Percentiles rank a stretch among this genome's conserved stretches.
phyloP scores from a whole-genome alignment of 805 yeast species.

The Vanderwaltozyma tropicalis region DNA sequence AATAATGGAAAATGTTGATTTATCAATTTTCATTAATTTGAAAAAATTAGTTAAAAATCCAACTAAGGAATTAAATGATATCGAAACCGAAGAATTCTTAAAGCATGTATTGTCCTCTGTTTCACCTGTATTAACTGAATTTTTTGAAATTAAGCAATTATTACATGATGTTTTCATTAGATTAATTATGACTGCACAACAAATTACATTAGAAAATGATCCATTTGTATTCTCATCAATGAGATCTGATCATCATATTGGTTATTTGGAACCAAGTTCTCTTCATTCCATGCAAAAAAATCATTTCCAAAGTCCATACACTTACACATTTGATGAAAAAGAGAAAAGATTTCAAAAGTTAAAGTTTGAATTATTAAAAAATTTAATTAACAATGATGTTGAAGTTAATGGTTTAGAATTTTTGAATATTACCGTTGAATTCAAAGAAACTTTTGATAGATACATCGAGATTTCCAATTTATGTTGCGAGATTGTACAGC shows the following conservation, averaged over 20 bases:
- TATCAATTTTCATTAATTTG: constrained; percentile 20
- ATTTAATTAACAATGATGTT: constrained; percentile 37
- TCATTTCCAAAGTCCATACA: too few relatives aligned
- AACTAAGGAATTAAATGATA: constrained; percentile 4
- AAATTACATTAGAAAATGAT: constrained; percentile 49
- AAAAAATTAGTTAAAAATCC: constrained; percentile 14
- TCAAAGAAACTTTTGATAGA: constrained; percentile 22
- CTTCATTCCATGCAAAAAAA: neutral
- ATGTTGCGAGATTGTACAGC: constrained; percentile 35
- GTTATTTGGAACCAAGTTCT: constrained; percentile 14
- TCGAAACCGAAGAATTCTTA: constrained; percentile 19
- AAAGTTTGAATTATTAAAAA: constrained; percentile 35
- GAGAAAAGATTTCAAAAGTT: neutral
- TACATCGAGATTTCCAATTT: constrained; percentile 25
- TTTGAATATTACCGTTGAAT: constrained; percentile 20
- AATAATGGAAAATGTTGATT: constrained; percentile 19
- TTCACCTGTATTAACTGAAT: constrained; percentile 39
- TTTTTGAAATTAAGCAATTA: constrained; percentile 59
- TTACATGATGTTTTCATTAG: constrained; percentile 48
- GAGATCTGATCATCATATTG: constrained; percentile 37
- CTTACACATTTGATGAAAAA: neutral
- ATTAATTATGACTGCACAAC: constrained; percentile 54
- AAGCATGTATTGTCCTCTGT: constrained; percentile 15
- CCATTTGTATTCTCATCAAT: constrained; percentile 61
- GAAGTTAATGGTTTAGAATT: constrained; percentile 28